Conservation (phyloP, 352 stramenopile species). For the Globisporangium echinulatum region DNA sequence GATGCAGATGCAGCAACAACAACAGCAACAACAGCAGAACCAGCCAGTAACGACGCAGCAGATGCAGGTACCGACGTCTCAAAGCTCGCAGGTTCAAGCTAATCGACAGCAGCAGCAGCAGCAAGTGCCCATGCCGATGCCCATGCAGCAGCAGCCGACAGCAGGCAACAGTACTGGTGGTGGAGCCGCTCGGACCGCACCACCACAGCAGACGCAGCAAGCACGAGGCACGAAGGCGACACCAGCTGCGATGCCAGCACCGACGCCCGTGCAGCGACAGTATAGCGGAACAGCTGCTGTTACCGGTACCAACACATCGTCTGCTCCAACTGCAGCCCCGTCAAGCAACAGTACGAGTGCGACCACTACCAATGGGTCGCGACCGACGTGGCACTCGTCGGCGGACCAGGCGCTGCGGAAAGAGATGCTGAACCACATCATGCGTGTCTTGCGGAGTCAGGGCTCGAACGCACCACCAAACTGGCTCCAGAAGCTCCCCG, state of each 20-base stretch:
- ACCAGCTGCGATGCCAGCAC: slow-evolving; percentile 6
- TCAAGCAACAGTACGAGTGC: background rate
- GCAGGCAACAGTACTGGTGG: background rate
- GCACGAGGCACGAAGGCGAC: background rate
- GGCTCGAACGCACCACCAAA: slow-evolving; percentile 93
- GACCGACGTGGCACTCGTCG: slow-evolving; percentile 60
- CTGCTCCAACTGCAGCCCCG: background rate
- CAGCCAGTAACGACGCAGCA: background rate
- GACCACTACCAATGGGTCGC: slow-evolving; percentile 4
- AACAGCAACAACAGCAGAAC: background rate
- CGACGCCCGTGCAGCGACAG: slow-evolving; percentile 8
- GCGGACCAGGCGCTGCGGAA: slow-evolving; percentile 70
- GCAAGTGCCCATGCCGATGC: background rate
- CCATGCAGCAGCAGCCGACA: background rate
- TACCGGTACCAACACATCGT: background rate
- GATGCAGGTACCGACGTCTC: background rate
- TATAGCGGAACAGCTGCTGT: slow-evolving; percentile 5
- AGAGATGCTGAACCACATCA: slow-evolving; percentile 89
- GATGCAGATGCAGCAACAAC: slow-evolving; percentile 21
- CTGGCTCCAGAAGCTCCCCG: slow-evolving; percentile 95
- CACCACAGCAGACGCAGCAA: slow-evolving; percentile 21
- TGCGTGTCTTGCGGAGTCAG: slow-evolving; percentile 93
- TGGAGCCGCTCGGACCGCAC: background rate
- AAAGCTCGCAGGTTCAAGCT: background rate
- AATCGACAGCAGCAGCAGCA: background rate